Base-by-base conservation (phyloP, 495 filamentous ascomycete genomes). In the Chaetomium fimeti region DNA sequence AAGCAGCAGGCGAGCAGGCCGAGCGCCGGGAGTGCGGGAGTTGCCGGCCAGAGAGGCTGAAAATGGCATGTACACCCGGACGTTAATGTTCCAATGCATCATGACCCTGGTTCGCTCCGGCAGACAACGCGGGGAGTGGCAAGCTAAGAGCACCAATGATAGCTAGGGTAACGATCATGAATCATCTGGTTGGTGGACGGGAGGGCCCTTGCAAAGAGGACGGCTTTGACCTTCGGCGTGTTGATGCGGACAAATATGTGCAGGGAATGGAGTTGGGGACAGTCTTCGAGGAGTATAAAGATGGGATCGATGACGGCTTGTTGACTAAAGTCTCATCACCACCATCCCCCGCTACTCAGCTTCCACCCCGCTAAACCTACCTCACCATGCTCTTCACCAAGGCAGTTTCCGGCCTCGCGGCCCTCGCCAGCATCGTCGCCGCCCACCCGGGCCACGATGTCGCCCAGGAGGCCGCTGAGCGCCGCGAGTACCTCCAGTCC, bases 381-480 rank as follows among this genome's bases (percentile, higher is more conserved):
- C 45, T 29, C 51, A 64, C 2, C 51, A 68, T 68, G 66, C 57
- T 45, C n/a, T 53, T 68, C 58, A 61, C 45, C 62, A 65, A 65
- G 18, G 62, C 66, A 28, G 32, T 42, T 15, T 54, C 62, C 58
- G 66, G 62, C 45, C 58, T 68, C 45, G 62, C 66, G 28, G 7
- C 62, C 18, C 58, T 68, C 6, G 47, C 56, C 24, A 53, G 66
- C 22, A 24, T 68, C 45, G 58, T 38, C n/a, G 25, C 62, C 29
- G 62, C 66, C 58, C 66, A 68, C 47, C 66, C 62, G 15, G 62
- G 66, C 15, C 66, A 68, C 38, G 42, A 61, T 32, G 53, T 62
- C 24, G 12, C 32, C 43, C 51, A 68, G 20, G 66, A 68, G 53
- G 66, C 66, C 20, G 58, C 58, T 15, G 66, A 68, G 53, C 62